Conservation (phyloP, 805 yeast species). For the Cephaloascus fragrans region DNA sequence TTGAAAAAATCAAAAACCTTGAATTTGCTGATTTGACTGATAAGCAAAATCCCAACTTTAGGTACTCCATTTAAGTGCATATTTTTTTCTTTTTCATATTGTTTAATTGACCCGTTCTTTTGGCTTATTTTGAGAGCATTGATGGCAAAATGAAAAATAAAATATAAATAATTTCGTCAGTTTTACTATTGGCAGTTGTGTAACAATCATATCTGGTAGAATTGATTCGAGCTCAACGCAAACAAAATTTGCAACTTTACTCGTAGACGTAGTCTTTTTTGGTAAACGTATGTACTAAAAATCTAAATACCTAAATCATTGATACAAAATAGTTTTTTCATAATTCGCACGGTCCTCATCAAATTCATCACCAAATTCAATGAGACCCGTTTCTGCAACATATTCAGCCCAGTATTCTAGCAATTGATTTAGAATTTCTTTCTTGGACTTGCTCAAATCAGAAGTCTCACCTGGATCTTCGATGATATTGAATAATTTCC, state of each 20-base stretch:
- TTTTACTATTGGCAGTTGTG: too few species aligned
- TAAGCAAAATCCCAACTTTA: slow-evolving; percentile 41
- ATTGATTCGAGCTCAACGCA: too few species aligned
- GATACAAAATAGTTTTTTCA: background rate
- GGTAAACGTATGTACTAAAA: too few species aligned
- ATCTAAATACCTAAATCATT: too few species aligned
- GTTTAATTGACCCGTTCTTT: too few species aligned
- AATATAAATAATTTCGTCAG: too few species aligned
- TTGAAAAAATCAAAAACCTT: slow-evolving; percentile 22
- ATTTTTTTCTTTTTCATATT: too few species aligned
- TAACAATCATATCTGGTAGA: too few species aligned
- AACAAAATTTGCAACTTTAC: too few species aligned
- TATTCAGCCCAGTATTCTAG: slow-evolving; percentile 40
- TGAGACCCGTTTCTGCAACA: slow-evolving; percentile 40
- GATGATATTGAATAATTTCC: slow-evolving; percentile 36
- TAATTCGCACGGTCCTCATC: background rate
- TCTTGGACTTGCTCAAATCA: slow-evolving; percentile 28
- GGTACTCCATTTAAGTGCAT: slow-evolving; percentile 30
- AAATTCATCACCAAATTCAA: slow-evolving; percentile 13
- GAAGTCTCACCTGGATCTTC: slow-evolving; percentile 41
- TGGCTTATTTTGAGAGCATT: too few species aligned
- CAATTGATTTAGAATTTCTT: slow-evolving; percentile 28
- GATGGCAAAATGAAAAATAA: too few species aligned
- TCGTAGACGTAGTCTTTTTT: too few species aligned
- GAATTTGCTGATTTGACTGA: slow-evolving; percentile 48